Percentiles rank a stretch among this genome's conserved stretches.
Conservation (phyloP, 2,329 filamentous ascomycete genomes). For the Fusarium neocosmosporiellum region DNA sequence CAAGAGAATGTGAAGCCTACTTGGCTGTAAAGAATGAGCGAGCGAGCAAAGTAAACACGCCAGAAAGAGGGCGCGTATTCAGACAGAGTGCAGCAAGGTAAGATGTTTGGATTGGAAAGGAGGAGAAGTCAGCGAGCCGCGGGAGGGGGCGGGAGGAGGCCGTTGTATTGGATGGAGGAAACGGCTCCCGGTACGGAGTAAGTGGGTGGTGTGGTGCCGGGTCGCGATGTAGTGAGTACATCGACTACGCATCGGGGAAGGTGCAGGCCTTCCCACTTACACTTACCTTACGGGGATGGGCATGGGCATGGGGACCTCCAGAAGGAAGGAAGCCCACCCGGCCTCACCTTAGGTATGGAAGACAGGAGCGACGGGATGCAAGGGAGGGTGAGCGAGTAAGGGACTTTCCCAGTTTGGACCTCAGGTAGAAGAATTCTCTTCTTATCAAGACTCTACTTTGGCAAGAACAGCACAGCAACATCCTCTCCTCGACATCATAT, state of each 20-base stretch:
- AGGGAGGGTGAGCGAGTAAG: constrained; percentile 10
- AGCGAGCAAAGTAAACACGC: constrained; percentile 15
- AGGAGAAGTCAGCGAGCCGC: constrained; percentile 14
- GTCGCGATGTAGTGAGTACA: constrained; percentile 15
- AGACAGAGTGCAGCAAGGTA: constrained; percentile 9
- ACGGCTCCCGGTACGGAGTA: constrained; percentile 7
- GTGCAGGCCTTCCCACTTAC: neutral
- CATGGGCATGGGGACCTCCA: constrained; percentile 12
- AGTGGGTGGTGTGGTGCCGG: constrained; percentile 3
- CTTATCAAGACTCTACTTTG: neutral
- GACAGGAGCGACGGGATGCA: constrained; percentile 32
- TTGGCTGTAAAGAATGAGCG: constrained; percentile 20
- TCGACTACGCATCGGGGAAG: constrained; percentile 23
- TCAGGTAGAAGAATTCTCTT: neutral
- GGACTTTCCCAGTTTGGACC: too few relatives aligned
- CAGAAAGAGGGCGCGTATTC: constrained; percentile 21
- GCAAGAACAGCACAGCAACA: constrained; percentile 8
- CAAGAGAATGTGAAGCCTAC: constrained; percentile 25
- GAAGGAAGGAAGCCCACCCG: neutral
- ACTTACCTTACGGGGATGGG: constrained; percentile 15
- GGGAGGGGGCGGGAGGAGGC: constrained; percentile 31
- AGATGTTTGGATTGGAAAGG: constrained; percentile 8
- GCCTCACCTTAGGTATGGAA: constrained; percentile 11
- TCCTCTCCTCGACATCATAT: constrained; percentile 25
- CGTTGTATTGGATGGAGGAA: constrained; percentile 25